Conservation (phyloP, 139 green algal species). For the Chlamydomonas schloesseri region DNA sequence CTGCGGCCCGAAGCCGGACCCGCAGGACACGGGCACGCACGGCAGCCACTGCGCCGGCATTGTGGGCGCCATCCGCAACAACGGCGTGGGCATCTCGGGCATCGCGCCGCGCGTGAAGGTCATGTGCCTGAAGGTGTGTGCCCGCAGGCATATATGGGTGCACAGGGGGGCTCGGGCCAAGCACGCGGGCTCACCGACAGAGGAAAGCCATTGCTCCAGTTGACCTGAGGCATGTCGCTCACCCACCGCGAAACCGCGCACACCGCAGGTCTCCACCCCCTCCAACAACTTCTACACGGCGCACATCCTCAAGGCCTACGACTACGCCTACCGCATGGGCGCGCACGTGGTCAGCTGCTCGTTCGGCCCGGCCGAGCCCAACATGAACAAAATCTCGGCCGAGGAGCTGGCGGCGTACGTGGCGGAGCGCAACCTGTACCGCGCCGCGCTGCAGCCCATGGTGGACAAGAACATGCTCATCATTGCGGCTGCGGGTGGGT, state of each 20-base stretch:
- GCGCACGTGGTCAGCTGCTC: slow-evolving; percentile 27
- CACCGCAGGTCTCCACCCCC: background rate
- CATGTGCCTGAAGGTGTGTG: slow-evolving; percentile 20
- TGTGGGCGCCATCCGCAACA: background rate
- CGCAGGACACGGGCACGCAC: background rate
- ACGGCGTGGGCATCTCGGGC: background rate
- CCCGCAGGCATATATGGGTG: too few relatives aligned
- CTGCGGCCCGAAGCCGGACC: background rate
- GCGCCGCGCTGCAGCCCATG: background rate
- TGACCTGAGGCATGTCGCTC: too few relatives aligned
- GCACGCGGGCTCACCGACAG: too few relatives aligned
- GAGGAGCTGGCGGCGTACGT: background rate
- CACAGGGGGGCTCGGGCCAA: too few relatives aligned
- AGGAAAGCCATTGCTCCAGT: too few relatives aligned
- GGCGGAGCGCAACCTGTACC: background rate
- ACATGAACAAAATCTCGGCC: background rate
- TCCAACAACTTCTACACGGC: background rate
- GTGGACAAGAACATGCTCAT: slow-evolving; percentile 3
- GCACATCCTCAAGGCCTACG: background rate
- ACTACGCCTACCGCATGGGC: slow-evolving; percentile 30
- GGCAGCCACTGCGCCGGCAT: slow-evolving; percentile 14
- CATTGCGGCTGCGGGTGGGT: background rate
- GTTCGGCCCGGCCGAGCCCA: slow-evolving; percentile 17
- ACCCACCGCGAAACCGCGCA: too few relatives aligned
- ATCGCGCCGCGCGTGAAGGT: background rate